phyloP scores from a whole-genome alignment of 306 rosid species.

The Dicorynia guianensis region DNA sequence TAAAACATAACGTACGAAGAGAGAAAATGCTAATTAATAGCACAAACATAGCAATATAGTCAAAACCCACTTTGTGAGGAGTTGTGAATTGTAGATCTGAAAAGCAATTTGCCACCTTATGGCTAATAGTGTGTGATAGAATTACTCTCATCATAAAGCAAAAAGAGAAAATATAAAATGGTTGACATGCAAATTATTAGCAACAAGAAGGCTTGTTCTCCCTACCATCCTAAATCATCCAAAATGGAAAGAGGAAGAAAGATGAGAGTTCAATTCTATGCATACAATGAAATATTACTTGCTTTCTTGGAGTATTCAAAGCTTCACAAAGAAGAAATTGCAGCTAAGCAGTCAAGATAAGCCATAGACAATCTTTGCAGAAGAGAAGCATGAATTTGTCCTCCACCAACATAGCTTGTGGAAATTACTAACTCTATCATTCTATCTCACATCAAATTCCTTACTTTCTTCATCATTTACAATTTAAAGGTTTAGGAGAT shows the following conservation, averaged over 20 bases:
- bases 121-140: background rate
- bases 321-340: slow-evolving; percentile 60
- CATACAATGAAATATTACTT: slow-evolving; percentile 47
- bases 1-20: background rate
- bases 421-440: slow-evolving; percentile 33
- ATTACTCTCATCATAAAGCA: background rate
- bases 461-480: slow-evolving; percentile 40
- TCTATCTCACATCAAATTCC: slow-evolving; percentile 53
- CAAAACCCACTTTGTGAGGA: too few relatives aligned
- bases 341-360: slow-evolving; percentile 58
- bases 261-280: background rate
- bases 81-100: too few relatives aligned
- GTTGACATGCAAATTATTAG: slow-evolving; percentile 56
- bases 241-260: slow-evolving; percentile 4
- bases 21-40: background rate
- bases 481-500: slow-evolving; percentile 49
- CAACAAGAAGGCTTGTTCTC: slow-evolving; percentile 62
- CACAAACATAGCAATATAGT: background rate
- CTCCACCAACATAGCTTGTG: slow-evolving; percentile 36
- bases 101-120: too few relatives aligned
- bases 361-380: slow-evolving; percentile 68
- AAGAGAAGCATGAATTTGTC: slow-evolving; percentile 50
- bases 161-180: slow-evolving; percentile 65
- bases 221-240: slow-evolving; percentile 46
- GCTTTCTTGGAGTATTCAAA: slow-evolving; percentile 66